Base-by-base conservation (phyloP, 768 basidiomycete genomes). In the Tricholomella constricta region DNA sequence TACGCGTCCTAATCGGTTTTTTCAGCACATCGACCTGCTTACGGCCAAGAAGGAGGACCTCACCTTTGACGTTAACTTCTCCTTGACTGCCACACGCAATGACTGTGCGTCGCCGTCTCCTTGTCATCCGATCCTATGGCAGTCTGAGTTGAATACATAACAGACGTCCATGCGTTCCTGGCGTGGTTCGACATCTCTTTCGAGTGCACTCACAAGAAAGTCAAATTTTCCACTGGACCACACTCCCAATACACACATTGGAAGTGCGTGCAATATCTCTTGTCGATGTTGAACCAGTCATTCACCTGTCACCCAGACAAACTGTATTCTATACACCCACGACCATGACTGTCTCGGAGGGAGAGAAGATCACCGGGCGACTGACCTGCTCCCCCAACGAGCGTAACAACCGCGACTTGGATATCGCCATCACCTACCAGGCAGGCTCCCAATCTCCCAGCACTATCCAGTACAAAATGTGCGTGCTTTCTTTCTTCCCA, bases 121-220 rank as follows among this genome's bases (percentile, higher is more conserved):
- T 49, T 29, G 41, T 23, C 14, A 10, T 26, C 42, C 31, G 9
- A 15, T 27, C 4, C 17, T 17, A 19, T 11, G 14, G 17, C 8
- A 43, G 11, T 6, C 15, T 15, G 27, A 32, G 29, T 38, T 12
- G 20, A 12, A 1, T 14, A 19, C 35, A 45, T 8, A 40, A 52
- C 48, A 98, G 95, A 95, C 67, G 79, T 94, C 23, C 97, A 99
- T 67, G 97, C 97, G 20, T 97, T 98, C 85, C 85, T 99, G 45
- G 94, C 94, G 29, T 99, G 97, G 97, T 99, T 99, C 73, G 97
- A 99, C 69, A 89, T 96, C 65, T 80, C 86, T 36, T 99, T 99
- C 76, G 88, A 91, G 52, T 94, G 89, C 69, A 94, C 93, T 51
- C 97, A 98, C 78, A 97, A 94, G 72, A 91, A 90, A 67, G 86